Percentiles rank a stretch among this genome's conserved stretches.
phyloP scores from a whole-genome alignment of 2,329 filamentous ascomycete species.

The Didymella keratinophila region DNA sequence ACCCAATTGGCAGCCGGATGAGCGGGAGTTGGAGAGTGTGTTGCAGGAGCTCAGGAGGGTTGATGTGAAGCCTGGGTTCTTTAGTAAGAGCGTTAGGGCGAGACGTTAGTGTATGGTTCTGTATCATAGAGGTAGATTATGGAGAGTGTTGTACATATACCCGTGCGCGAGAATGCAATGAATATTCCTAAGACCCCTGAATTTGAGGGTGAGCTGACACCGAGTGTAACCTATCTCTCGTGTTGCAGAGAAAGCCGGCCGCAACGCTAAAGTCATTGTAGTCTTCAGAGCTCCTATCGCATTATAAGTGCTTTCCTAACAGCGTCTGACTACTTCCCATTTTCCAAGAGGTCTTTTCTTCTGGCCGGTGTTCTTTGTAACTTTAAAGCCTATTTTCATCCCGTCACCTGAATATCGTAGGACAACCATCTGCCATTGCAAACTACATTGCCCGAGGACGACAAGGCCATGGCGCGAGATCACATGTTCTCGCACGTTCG shows the following conservation, averaged over 20 bases:
- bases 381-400: no score
- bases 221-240: no score
- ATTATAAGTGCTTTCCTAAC: no score
- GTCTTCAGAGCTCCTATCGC: no score
- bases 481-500: neutral
- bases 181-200: no score
- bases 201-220: no score
- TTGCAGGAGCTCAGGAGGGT: conserved; percentile 36
- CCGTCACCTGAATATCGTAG: no score
- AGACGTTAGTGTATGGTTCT: conserved; percentile 1
- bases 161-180: neutral
- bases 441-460: neutral
- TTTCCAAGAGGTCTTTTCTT: no score
- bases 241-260: no score
- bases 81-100: conserved; percentile 17
- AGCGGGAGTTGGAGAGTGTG: conserved; percentile 45
- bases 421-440: neutral
- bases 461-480: neutral
- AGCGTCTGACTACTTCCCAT: no score
- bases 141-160: conserved; percentile 3
- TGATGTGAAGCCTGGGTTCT: conserved; percentile 29
- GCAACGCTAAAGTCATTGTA: no score
- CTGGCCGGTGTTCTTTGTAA: no score
- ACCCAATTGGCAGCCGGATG: conserved; percentile 48
- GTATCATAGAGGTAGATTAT: neutral